Base-by-base conservation (phyloP, 176 grass and related monocot genomes). In the Rhynchospora breviuscula region DNA sequence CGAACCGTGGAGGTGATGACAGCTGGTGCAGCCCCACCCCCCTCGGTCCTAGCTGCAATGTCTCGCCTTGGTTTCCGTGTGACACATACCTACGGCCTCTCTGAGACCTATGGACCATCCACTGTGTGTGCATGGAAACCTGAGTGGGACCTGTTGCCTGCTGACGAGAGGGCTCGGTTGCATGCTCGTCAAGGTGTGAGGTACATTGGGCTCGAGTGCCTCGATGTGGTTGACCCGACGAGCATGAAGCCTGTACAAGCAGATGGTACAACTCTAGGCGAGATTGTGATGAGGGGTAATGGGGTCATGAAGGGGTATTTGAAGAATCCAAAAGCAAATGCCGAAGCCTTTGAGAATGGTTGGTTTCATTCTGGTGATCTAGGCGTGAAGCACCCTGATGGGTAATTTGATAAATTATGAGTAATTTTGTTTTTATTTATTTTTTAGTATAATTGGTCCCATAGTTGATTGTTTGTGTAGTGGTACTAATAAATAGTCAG, bases 321-420 rank as follows among this genome's bases (percentile, higher is more conserved):
- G 6, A 95, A 89, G 82, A 95, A 95, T 71, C 91, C 89, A 0
- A 88, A 85, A 87, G 95, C 91, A 13, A 95, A 98, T 47, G 82
- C 66, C 0, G 95, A 98, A 85, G 86, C 93, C 29, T 98, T 98
- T 46, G 92, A 86, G 12, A 87, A 90, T 59, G 95, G 95, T 11
- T 98, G 95, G 95, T 98, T 94, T 88, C 95, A 98, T 64, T 90
- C 95, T 1, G 93, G 95, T 10, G 95, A 95, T 81, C 80, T 98
- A 0, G 95, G 88, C 4, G 95, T 98, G n/a, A 86, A 83, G 78
- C 92, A 95, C 67, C 14, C 69, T 0, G 95, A 98, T 14, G 88
- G 92, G 48, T 76, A 76, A 10, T 76, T 18, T 11, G 18, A 72
- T 8, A 10, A 48, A 46, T 69, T 44, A 22, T 43, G 1, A 68